Conservation (phyloP, 305 asterid species). For the Plantago coronopus region DNA sequence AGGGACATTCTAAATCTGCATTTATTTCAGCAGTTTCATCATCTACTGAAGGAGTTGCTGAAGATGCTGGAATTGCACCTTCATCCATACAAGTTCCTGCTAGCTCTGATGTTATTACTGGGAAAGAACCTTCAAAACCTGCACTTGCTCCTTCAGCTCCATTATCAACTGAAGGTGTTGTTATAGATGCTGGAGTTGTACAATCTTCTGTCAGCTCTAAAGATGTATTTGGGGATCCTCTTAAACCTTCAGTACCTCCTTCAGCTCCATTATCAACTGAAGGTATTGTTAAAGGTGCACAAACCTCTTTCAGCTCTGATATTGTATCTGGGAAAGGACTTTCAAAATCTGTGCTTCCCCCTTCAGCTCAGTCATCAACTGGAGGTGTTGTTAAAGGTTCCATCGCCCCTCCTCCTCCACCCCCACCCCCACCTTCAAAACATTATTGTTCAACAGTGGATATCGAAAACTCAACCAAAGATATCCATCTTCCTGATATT, state of each 20-base stretch:
- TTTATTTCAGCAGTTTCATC: background rate
- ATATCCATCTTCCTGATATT: slow-evolving; percentile 17
- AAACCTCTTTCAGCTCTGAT: slow-evolving; percentile 24
- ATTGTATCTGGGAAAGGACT: slow-evolving; percentile 17
- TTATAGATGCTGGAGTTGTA: background rate
- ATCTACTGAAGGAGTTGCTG: background rate
- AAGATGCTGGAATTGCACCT: background rate
- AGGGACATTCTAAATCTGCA: slow-evolving; percentile 19
- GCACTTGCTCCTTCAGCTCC: too few relatives aligned
- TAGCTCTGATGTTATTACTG: too few relatives aligned
- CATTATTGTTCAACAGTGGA: slow-evolving; percentile 17
- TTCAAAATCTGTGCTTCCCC: slow-evolving; percentile 10
- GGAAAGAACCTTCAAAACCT: too few relatives aligned
- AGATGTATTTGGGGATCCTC: slow-evolving; percentile 22
- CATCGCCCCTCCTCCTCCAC: slow-evolving; percentile 1
- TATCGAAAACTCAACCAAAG: slow-evolving; percentile 20
- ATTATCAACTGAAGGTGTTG: too few relatives aligned
- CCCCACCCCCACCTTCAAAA: background rate
- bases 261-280: background rate
- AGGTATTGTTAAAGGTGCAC: background rate
- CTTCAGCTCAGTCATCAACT: background rate
- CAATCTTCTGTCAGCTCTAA: slow-evolving; percentile 25
- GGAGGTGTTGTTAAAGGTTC: slow-evolving; percentile 2
- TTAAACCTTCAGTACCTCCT: slow-evolving; percentile 8
- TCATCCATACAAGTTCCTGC: background rate